A percentile compares a stretch with the other conserved stretches of the same genome.
phyloP scores from a whole-genome alignment of 2,329 filamentous ascomycete species.

The Beauveria medogensis region DNA sequence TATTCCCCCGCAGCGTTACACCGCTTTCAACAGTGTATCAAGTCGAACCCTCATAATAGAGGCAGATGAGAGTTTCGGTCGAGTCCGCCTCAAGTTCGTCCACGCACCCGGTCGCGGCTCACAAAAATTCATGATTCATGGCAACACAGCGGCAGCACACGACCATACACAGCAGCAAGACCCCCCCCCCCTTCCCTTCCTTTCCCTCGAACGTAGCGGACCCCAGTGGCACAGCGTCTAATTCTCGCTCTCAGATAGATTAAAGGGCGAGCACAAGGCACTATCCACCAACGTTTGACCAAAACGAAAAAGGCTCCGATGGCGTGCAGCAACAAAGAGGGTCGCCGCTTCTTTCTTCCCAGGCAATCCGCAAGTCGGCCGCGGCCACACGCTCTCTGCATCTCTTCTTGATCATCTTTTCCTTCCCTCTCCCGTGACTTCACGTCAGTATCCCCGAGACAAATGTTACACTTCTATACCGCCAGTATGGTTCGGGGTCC shows the following conservation, averaged over 20 bases:
- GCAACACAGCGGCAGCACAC: neutral
- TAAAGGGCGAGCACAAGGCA: neutral
- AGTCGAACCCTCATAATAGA: too few relatives aligned
- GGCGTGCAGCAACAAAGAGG: neutral
- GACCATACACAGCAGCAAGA: neutral
- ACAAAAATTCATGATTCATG: neutral
- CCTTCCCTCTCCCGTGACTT: neutral
- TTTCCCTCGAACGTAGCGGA: neutral
- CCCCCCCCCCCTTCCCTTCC: too few relatives aligned
- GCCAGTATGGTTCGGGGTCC: neutral
- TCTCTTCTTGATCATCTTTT: neutral
- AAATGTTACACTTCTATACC: neutral
- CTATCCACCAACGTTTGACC: neutral
- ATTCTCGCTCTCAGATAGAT: slow-evolving; percentile 3
- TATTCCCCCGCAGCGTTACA: too few relatives aligned
- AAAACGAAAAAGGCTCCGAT: neutral
- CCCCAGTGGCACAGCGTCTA: neutral
- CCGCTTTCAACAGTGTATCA: too few relatives aligned
- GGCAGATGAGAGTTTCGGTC: too few relatives aligned
- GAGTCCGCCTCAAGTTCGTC: too few relatives aligned
- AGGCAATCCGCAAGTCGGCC: neutral
- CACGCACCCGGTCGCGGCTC: too few relatives aligned
- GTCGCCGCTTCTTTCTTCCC: neutral
- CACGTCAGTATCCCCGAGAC: neutral
- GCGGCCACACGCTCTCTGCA: neutral